Percentiles rank a stretch among this genome's conserved stretches.
Conservation (phyloP, 2,329 filamentous ascomycete genomes). For the Fusarium compactum region DNA sequence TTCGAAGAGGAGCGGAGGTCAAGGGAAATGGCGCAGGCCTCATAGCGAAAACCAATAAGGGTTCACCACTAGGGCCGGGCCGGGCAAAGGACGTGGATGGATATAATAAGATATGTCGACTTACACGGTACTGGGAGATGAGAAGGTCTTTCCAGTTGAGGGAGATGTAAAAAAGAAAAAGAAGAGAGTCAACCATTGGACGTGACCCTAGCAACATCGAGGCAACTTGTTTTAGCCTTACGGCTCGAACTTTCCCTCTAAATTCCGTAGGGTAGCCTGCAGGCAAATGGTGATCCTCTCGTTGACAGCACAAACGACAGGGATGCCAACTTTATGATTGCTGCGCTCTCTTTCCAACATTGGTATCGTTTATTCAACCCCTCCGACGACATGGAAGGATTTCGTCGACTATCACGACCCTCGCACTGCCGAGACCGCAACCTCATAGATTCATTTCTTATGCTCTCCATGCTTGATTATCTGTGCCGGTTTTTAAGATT, state of each 20-base stretch:
- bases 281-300: not conserved
- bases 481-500: slow-evolving; percentile 12
- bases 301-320: not conserved
- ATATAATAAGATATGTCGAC: slow-evolving; percentile 26
- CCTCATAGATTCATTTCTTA: slow-evolving; percentile 9
- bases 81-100: slow-evolving; percentile 41
- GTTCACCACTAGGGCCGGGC: slow-evolving; percentile 47
- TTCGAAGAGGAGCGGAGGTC: slow-evolving; percentile 27
- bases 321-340: not conserved
- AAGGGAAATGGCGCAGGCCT: slow-evolving; percentile 12
- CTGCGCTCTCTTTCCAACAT: not conserved
- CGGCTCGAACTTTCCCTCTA: slow-evolving; percentile 3
- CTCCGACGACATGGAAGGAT: slow-evolving; percentile 5
- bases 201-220: slow-evolving; percentile 31
- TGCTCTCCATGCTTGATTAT: slow-evolving; percentile 3
- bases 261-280: not conserved
- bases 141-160: slow-evolving; percentile 28
- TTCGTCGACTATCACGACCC: slow-evolving; percentile 19
- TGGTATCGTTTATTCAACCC: not conserved
- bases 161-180: slow-evolving; percentile 22
- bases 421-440: slow-evolving; percentile 35
- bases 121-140: slow-evolving; percentile 13
- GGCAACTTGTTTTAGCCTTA: slow-evolving; percentile 43
- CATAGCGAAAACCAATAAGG: slow-evolving; percentile 22
- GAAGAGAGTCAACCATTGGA: slow-evolving; percentile 28